Evolutionary conservation across 2,329 filamentous ascomycete species (phyloP).

Genomic region (Fusarium abutilonis): DNA sequence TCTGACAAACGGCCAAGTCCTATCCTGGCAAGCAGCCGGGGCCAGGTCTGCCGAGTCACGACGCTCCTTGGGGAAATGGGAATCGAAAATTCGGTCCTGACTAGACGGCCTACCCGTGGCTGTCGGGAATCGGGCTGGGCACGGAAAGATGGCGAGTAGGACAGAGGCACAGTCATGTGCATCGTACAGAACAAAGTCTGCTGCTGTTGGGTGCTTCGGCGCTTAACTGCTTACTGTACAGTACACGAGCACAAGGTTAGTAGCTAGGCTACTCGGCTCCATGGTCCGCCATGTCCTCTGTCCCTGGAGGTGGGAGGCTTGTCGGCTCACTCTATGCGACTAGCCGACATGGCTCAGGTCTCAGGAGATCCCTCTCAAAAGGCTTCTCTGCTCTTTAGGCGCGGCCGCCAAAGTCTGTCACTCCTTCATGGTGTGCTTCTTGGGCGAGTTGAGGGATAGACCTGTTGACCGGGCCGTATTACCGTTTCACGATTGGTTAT

Average conservation of each 20-base stretch:
- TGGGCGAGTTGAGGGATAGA: conserved; percentile 2
- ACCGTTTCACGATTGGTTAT: conserved; percentile 23
- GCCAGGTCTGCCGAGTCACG: neutral
- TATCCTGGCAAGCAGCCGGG: conserved; percentile 1
- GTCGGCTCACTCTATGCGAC: conserved; percentile 15
- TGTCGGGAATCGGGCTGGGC: neutral
- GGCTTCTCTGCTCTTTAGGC: conserved; percentile 3
- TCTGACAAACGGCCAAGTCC: conserved; percentile 17
- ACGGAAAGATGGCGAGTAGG: neutral
- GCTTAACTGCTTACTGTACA: conserved; percentile 3
- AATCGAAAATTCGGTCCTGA: conserved; percentile 28
- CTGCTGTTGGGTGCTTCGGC: conserved; percentile 2
- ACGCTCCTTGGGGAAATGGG: neutral
- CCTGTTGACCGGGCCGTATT: conserved; percentile 26
- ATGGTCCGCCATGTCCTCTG: conserved; percentile 18
- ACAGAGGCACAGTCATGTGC: conserved; percentile 6
- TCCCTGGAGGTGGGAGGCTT: neutral
- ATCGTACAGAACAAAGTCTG: neutral
- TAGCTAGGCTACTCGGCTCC: conserved; percentile 21
- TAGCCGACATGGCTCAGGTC: conserved; percentile 13
- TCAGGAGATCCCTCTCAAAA: neutral
- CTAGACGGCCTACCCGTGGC: neutral
- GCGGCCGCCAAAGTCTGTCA: conserved; percentile 10
- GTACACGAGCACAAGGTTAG: neutral
- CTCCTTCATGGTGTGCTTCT: conserved; percentile 2